Conservation (phyloP, 495 filamentous ascomycete species). For the Neurospora terricola region DNA sequence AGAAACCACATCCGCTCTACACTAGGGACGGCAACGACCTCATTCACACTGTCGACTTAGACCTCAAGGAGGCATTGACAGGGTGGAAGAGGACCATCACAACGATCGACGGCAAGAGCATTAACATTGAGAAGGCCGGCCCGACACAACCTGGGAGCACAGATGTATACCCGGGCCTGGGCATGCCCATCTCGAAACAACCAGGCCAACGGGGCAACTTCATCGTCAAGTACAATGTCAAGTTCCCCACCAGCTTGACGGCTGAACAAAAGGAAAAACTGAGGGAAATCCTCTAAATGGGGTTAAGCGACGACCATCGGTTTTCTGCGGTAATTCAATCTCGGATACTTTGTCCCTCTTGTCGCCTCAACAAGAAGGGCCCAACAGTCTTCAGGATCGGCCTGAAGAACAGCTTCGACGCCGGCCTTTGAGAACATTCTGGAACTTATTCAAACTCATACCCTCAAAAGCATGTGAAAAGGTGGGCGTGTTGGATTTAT, state of each 20-base stretch:
- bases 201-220: slow-evolving; percentile 76
- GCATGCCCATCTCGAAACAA: slow-evolving; percentile 90
- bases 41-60: slow-evolving; percentile 61
- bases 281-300: slow-evolving; percentile 56
- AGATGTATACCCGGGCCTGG: slow-evolving; percentile 71
- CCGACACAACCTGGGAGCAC: slow-evolving; percentile 74
- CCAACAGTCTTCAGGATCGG: not conserved
- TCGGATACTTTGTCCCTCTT: not conserved
- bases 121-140: slow-evolving; percentile 64
- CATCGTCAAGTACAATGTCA: slow-evolving; percentile 81
- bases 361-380: not conserved
- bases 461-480: not conserved
- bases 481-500: not conserved
- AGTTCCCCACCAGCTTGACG: slow-evolving; percentile 72
- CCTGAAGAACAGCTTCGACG: not conserved
- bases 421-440: not conserved
- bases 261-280: slow-evolving; percentile 65
- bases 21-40: slow-evolving; percentile 82
- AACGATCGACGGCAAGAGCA: slow-evolving; percentile 87
- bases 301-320: not conserved
- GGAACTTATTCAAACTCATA: not conserved
- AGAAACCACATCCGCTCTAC: slow-evolving; percentile 80
- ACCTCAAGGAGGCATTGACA: slow-evolving; percentile 92
- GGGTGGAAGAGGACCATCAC: slow-evolving; percentile 83
- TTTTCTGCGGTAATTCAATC: not conserved